phyloP scores from a whole-genome alignment of 371 early-diverging fungal genomes.

The Apophysomyces variabilis region DNA sequence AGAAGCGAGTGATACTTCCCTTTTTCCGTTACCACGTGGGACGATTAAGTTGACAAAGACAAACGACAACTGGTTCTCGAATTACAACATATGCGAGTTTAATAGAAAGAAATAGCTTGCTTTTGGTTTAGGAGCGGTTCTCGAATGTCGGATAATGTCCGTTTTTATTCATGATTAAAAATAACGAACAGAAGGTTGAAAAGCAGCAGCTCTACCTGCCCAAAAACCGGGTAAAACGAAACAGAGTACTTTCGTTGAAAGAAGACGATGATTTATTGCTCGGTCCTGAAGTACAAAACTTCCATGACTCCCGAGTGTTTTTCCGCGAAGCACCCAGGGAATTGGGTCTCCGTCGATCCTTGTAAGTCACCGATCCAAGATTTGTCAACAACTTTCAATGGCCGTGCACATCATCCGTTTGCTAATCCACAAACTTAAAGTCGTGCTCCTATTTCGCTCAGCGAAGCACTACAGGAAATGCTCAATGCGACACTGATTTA shows the following conservation, averaged over 20 bases:
- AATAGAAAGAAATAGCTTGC: neutral
- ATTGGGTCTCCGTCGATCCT: constrained; percentile 11
- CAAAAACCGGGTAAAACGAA: constrained; percentile 6
- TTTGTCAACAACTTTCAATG: neutral
- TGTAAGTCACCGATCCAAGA: constrained; percentile 6
- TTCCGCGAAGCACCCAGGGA: neutral
- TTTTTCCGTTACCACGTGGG: constrained; percentile 8
- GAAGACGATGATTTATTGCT: neutral
- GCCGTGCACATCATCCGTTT: constrained; percentile 2
- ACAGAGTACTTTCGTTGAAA: neutral
- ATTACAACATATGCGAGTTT: neutral
- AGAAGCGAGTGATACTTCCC: neutral
- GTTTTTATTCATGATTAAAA: neutral
- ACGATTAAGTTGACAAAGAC: neutral
- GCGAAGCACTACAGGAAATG: no score
- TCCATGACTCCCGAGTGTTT: neutral
- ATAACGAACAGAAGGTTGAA: neutral
- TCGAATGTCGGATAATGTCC: neutral
- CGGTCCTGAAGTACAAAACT: neutral
- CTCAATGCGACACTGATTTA: no score
- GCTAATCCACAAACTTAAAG: no score
- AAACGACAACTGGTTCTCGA: neutral
- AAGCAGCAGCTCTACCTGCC: neutral
- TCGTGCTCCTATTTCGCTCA: no score
- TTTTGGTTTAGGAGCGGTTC: neutral